These are phyloP conservation scores for Toxicodendron radicans DNA, from an alignment of 345 rosid species.

Conservation along the genomic window DNA sequence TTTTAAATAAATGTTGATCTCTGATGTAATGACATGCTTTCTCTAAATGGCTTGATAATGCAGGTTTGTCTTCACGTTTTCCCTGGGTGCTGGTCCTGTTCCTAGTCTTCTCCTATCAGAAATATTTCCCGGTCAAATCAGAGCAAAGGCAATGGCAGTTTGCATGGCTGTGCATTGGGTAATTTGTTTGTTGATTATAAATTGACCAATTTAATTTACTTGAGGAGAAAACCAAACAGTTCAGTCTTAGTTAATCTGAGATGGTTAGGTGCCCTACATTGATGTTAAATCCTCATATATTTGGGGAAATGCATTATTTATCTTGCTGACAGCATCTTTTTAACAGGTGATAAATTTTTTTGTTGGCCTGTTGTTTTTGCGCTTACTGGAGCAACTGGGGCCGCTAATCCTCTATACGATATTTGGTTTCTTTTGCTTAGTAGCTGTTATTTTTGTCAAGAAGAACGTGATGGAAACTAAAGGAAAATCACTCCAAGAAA, in stretches of 20 bases:
- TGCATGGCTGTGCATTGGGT: constrained; percentile 98
- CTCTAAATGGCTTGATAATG: constrained; percentile 20
- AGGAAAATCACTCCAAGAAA: constrained; percentile 93
- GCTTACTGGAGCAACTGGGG: constrained; percentile 77
- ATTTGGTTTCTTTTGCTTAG: constrained; percentile 68
- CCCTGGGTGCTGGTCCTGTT: constrained; percentile 93
- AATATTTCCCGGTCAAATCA: constrained; percentile 79
- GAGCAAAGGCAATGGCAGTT: constrained; percentile 89
- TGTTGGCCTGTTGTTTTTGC: constrained; percentile 81
- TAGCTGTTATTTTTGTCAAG: constrained; percentile 72
- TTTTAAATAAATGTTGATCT: constrained; percentile 1
- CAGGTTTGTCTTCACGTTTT: constrained; percentile 82
- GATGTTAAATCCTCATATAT: background rate
- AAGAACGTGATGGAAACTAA: constrained; percentile 80
- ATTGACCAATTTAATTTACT: constrained; percentile 3
- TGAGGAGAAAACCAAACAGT: background rate
- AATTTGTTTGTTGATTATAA: constrained; percentile 25
- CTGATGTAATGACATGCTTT: constrained; percentile 9
- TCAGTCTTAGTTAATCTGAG: background rate
- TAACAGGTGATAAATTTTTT: constrained; percentile 86
- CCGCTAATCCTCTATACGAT: constrained; percentile 59
- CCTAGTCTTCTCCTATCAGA: constrained; percentile 88
- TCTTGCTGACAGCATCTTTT: constrained; percentile 16
- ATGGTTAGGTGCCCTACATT: background rate
- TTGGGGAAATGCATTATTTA: background rate